Evolutionary conservation across 805 yeast species (phyloP).

Genomic region (Teunomyces lycoperdinae): DNA sequence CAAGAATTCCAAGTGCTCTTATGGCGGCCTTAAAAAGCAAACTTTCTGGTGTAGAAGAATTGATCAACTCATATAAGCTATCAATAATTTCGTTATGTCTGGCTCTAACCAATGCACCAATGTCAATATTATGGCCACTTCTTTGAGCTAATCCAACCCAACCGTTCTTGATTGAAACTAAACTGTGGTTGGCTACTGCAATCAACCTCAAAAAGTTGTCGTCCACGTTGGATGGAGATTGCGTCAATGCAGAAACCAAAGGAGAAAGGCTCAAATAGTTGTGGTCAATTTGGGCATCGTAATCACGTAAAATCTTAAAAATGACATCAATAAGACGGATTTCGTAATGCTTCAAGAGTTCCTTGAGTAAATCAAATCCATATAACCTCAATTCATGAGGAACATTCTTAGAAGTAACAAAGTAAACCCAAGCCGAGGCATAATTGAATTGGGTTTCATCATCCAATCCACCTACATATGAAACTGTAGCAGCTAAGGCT

Average conservation of each 20-base stretch:
- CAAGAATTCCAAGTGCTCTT: constrained; percentile 34
- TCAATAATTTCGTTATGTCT: constrained; percentile 20
- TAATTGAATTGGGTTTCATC: constrained; percentile 17
- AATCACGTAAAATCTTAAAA: constrained; percentile 19
- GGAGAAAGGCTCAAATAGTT: constrained; percentile 17
- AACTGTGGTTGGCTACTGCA: constrained; percentile 26
- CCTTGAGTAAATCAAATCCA: constrained; percentile 30
- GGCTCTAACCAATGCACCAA: constrained; percentile 50
- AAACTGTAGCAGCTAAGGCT: constrained; percentile 39
- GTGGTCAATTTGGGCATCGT: constrained; percentile 9
- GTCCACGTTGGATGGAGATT: constrained; percentile 11
- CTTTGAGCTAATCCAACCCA: constrained; percentile 79
- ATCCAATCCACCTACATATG: constrained; percentile 9
- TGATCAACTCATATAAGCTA: constrained; percentile 15
- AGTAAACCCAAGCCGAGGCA: constrained; percentile 52
- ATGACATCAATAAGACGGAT: constrained; percentile 43
- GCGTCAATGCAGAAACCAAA: constrained; percentile 24
- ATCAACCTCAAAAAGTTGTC: constrained; percentile 23
- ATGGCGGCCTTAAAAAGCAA: constrained; percentile 51
- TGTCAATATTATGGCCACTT: constrained; percentile 51
- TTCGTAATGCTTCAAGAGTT: constrained; percentile 37
- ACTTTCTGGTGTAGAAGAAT: constrained; percentile 30
- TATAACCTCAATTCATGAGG: constrained; percentile 30
- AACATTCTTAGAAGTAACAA: constrained; percentile 42
- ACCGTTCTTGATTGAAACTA: constrained; percentile 41